These are phyloP conservation scores for Nematocida homosporus DNA, from an alignment of 371 early-diverging fungal species.

Conservation along the genomic window DNA sequence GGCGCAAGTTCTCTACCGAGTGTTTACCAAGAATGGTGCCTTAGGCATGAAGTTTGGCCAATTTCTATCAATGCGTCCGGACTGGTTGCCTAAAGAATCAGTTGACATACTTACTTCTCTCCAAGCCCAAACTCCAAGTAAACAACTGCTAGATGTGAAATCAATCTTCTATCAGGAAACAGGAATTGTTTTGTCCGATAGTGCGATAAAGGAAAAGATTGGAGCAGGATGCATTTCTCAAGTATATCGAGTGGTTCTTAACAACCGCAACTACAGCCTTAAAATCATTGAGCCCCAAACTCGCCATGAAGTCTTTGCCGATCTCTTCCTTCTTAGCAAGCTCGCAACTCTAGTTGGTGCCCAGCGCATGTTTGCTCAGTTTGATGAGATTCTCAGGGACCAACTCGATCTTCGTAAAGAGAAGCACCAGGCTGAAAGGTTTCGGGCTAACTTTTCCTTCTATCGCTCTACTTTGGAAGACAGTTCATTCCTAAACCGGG, in stretches of 20 bases:
- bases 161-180: slow-evolving; percentile 60
- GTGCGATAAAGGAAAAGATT: slow-evolving; percentile 73
- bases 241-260: slow-evolving; percentile 70
- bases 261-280: slow-evolving; percentile 75
- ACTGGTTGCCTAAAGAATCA: slow-evolving; percentile 76
- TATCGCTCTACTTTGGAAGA: slow-evolving; percentile 7
- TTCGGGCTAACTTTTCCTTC: slow-evolving; percentile 71
- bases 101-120: slow-evolving; percentile 74
- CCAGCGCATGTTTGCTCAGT: slow-evolving; percentile 77
- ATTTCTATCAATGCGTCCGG: slow-evolving; percentile 85
- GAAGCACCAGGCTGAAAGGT: slow-evolving; percentile 72
- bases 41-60: slow-evolving; percentile 89
- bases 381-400: slow-evolving; percentile 81
- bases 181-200: slow-evolving; percentile 37
- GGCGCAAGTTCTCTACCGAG: neutral
- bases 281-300: slow-evolving; percentile 84
- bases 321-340: slow-evolving; percentile 59
- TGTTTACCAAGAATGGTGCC: slow-evolving; percentile 70
- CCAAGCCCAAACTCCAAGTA: slow-evolving; percentile 73
- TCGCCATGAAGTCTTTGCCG: slow-evolving; percentile 71
- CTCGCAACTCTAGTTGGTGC: slow-evolving; percentile 73
- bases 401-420: slow-evolving; percentile 82
- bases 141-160: slow-evolving; percentile 75
- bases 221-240: slow-evolving; percentile 91
- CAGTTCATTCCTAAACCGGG: neutral